Conservation (phyloP, 1,139 yeast genomes). For the Geotrichum candidum region DNA sequence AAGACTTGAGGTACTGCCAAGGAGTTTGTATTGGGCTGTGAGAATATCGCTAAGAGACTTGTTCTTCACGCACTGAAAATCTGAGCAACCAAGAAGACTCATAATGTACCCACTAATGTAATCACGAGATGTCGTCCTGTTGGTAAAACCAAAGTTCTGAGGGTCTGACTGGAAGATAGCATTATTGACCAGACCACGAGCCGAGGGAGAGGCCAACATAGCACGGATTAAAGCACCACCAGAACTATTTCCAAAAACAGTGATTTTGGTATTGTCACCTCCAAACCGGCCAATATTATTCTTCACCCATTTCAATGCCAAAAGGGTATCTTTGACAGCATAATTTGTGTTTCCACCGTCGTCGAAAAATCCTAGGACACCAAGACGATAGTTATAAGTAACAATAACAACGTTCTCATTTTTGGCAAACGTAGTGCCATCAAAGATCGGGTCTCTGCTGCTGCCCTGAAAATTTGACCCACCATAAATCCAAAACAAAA, state of each 20-base stretch:
- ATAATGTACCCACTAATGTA: constrained; percentile 19
- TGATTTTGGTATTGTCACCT: constrained; percentile 34
- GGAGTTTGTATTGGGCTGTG: constrained; percentile 18
- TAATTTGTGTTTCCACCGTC: constrained; percentile 31
- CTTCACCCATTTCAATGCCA: constrained; percentile 37
- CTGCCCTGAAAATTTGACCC: constrained; percentile 37
- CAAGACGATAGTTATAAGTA: constrained; percentile 37
- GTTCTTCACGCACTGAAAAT: constrained; percentile 23
- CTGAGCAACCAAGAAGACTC: constrained; percentile 22
- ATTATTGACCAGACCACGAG: constrained; percentile 26
- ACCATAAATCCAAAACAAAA: constrained; percentile 39
- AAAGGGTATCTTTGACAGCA: constrained; percentile 34
- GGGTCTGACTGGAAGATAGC: constrained; percentile 35
- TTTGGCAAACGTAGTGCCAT: constrained; percentile 32
- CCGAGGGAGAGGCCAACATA: constrained; percentile 23
- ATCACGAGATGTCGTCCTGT: constrained; percentile 21
- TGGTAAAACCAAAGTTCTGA: constrained; percentile 26
- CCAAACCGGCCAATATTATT: constrained; percentile 35
- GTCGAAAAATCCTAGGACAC: constrained; percentile 34
- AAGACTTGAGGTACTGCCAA: background rate
- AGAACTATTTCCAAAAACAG: constrained; percentile 38
- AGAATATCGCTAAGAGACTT: constrained; percentile 22
- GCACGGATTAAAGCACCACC: constrained; percentile 35
- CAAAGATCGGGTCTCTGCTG: constrained; percentile 31
- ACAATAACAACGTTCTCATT: constrained; percentile 34